Percentiles rank a stretch among this genome's conserved stretches.
Conservation (phyloP, 1,284 basidiomycete species). For the Ceratobasidium sp. region DNA sequence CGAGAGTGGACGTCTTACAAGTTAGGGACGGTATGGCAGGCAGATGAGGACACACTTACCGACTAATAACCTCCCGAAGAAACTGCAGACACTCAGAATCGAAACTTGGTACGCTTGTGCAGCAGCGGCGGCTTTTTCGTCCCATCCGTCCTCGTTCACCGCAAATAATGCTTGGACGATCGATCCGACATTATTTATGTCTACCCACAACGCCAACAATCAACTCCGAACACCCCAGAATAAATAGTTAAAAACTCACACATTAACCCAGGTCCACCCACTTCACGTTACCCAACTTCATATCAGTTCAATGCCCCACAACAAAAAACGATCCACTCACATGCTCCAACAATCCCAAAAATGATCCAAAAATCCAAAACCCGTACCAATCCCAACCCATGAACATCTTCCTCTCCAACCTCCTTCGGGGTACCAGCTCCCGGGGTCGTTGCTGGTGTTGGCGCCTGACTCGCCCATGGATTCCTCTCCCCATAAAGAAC, state of each 20-base stretch:
- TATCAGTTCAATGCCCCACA: too few relatives aligned
- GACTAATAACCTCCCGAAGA: slow-evolving; percentile 81
- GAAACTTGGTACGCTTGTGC: slow-evolving; percentile 92
- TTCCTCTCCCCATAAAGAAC: slow-evolving; percentile 36
- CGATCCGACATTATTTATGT: slow-evolving; percentile 96
- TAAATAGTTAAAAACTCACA: slow-evolving; percentile 66
- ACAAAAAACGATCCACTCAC: slow-evolving; percentile 58
- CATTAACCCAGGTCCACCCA: slow-evolving; percentile 91
- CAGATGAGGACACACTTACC: slow-evolving; percentile 61
- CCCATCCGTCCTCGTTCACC: slow-evolving; percentile 70
- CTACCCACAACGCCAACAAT: slow-evolving; percentile 57
- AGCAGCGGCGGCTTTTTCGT: slow-evolving; percentile 73
- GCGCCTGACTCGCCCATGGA: slow-evolving; percentile 42
- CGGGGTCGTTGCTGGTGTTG: slow-evolving; percentile 14
- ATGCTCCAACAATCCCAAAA: slow-evolving; percentile 75
- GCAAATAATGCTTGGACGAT: slow-evolving; percentile 89
- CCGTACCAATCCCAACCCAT: slow-evolving; percentile 64
- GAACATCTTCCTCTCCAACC: slow-evolving; percentile 58
- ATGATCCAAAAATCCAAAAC: slow-evolving; percentile 82
- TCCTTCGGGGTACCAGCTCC: not conserved
- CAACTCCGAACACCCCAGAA: not conserved
- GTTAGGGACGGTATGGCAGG: too few relatives aligned
- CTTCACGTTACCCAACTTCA: slow-evolving; percentile 64
- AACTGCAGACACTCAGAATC: slow-evolving; percentile 87
- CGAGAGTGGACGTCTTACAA: too few relatives aligned